Evolutionary conservation across 192 early-diverging fungal species (phyloP).

Genomic region (Coemansia reversa): DNA sequence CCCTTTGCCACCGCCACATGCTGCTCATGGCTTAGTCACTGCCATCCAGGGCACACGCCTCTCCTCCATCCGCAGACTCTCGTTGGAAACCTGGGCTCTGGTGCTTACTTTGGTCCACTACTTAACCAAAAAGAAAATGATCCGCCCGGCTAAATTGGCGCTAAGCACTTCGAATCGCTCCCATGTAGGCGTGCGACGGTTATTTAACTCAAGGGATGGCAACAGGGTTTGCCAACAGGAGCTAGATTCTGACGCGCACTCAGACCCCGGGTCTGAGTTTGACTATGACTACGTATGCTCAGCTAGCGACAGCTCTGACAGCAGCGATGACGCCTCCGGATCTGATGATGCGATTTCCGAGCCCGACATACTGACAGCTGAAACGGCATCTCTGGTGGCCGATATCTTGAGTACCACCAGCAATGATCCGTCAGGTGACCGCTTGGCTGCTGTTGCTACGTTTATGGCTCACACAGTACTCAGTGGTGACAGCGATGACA

Average conservation of each 20-base stretch:
- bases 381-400: constrained; percentile 33
- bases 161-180: background rate
- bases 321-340: constrained; percentile 15
- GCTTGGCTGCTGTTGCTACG: constrained; percentile 27
- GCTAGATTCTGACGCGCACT: background rate
- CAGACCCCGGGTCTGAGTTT: background rate
- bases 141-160: background rate
- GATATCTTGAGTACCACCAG: constrained; percentile 25
- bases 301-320: constrained; percentile 13
- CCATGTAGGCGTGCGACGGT: background rate
- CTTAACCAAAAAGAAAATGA: constrained; percentile 18
- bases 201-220: background rate
- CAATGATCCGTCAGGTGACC: constrained; percentile 21
- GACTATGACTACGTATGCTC: constrained; percentile 38
- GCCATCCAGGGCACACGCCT: constrained; percentile 33
- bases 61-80: constrained; percentile 27
- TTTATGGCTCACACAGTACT: constrained; percentile 43
- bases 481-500: background rate
- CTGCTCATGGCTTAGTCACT: constrained; percentile 15
- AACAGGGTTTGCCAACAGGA: background rate
- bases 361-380: constrained; percentile 2
- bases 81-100: constrained; percentile 39
- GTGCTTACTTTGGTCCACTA: constrained; percentile 26
- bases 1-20: background rate
- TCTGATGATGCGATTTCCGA: constrained; percentile 27